Evolutionary conservation across 1,284 basidiomycete species (phyloP), one percentile per base, ranked within the genome.

Genomic region (Marasmius fiardii): DNA sequence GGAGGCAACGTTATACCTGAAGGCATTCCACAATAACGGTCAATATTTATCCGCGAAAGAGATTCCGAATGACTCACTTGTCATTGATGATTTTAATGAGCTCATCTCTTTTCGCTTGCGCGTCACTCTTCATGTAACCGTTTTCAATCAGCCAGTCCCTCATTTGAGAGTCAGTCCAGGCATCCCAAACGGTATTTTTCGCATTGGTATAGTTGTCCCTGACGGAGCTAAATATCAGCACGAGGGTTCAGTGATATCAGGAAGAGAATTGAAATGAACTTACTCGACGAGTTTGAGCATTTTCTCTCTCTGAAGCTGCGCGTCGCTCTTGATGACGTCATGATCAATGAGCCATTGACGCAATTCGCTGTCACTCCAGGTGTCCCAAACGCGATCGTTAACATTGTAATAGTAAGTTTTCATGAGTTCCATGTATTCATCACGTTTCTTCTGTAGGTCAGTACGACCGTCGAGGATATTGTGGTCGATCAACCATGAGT

Each of bases 151-250:
- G 83, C 87, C 90, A 97, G 7, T 78, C 70, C 47, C 80, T 82
- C 63, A 95, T 82, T 61, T 90, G 86, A 44, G 79, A 84, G 64
- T 96, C 92, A 51, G 79, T 78, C 93, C 93, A 97, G 0, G 86
- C 77, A 23, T 71, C 69, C 79, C 85, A 90, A 53, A 89, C 63
- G 14, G 83, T 89, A 57, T 89, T 85, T 61, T 84, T 77, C 5
- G 86, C 84, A 39, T 82, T 78, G 39, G 73, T 60, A 69, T 94
- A 96, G 73, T 94, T 89, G 61, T 90, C 87, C 62, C 85, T 87
- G 55, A 4, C 20, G 48, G 21, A 1, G 4, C 33, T 49, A 14
- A 51, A 24, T 28, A 43, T 55, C 50, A 12, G 49, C n/a, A 14
- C 5, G 2, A 24, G 16, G 20, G 16, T 44, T 21, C 8, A 55